Evolutionary conservation across 352 stramenopile genomes (phyloP), one percentile per base, ranked within the genome.

Genomic region (Globisporangium parvum): DNA sequence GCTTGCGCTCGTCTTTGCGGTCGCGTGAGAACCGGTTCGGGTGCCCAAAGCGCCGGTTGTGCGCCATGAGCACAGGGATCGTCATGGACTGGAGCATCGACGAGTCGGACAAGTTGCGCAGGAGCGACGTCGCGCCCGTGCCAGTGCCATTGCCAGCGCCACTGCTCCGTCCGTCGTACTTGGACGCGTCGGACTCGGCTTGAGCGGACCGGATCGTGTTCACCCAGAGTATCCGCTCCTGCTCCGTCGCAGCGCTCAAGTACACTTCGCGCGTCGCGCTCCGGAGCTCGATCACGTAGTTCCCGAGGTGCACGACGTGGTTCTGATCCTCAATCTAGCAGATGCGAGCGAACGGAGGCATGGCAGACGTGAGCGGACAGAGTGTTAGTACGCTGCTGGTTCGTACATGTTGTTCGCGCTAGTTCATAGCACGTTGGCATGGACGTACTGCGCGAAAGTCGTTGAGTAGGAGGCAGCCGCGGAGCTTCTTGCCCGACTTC

Each of bases 261-360:
- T 80, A 91, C 1, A 90, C 51, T 44, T 69, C 75, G 3, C 69
- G 70, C 6, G 69, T 65, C 14, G 69, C 60, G 6, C 69, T 80
- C 37, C 75, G 75, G 37, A 94, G 63, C 47, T 88, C 78, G n/a
- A 94, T 74, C 20, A 93, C 85, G 51, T 77, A 86, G 63, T 94
- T 94, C 39, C 80, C 73, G 1, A 65, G 48, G 46, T 94, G 85
- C 20, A 67, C 57, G n/a, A 91, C 80, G 8, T 69, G 68, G 50
- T 94, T 94, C 51, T 94, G 85, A 63, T 91, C 85, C 26, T 87
- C 76, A 37, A 91, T 78, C 84, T 94, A 49, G n/a, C 49, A 18
- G 20, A 44, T 44, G 39, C 23, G 6, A 26, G 28, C 26, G 1
- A 21, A 59, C 12, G 24, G 42, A 26, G 20, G 24, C 0, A 24